Evolutionary conservation across 768 basidiomycete genomes (phyloP).

Genomic region (Melanogaster broomeanus): DNA sequence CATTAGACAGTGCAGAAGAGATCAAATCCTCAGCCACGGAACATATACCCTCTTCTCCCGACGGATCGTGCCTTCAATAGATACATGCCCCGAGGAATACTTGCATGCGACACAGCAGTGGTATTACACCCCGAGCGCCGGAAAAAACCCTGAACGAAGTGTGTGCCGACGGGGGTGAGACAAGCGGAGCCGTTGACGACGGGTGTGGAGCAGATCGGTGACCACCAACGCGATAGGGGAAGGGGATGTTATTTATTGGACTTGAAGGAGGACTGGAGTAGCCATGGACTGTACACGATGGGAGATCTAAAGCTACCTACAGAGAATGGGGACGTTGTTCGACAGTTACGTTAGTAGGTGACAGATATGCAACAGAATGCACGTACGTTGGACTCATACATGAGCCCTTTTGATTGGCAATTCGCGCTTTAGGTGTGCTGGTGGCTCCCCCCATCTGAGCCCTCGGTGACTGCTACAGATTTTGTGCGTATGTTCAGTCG

Average conservation of each 20-base stretch:
- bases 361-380: background rate
- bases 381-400: constrained; percentile 30
- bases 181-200: constrained; percentile 8
- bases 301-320: constrained; percentile 33
- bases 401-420: constrained; percentile 21
- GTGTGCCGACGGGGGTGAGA: constrained; percentile 17
- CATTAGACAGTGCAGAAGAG: constrained; percentile 2
- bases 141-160: constrained; percentile 27
- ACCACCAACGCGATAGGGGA: constrained; percentile 8
- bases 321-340: constrained; percentile 29
- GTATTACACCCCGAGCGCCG: constrained; percentile 29
- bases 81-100: constrained; percentile 17
- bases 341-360: background rate
- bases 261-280: constrained; percentile 27
- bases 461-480: constrained; percentile 10
- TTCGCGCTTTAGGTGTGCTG: background rate
- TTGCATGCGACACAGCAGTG: constrained; percentile 10
- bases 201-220: constrained; percentile 21
- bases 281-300: constrained; percentile 30
- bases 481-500: constrained; percentile 3
- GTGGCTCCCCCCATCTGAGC: background rate
- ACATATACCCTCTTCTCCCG: constrained; percentile 32
- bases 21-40: constrained; percentile 33
- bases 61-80: constrained; percentile 21
- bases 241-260: constrained; percentile 6